A percentile compares a stretch with the other conserved stretches of the same genome.
phyloP scores from a whole-genome alignment of 2,329 filamentous ascomycete genomes.

The Podosphaera aphanis region DNA sequence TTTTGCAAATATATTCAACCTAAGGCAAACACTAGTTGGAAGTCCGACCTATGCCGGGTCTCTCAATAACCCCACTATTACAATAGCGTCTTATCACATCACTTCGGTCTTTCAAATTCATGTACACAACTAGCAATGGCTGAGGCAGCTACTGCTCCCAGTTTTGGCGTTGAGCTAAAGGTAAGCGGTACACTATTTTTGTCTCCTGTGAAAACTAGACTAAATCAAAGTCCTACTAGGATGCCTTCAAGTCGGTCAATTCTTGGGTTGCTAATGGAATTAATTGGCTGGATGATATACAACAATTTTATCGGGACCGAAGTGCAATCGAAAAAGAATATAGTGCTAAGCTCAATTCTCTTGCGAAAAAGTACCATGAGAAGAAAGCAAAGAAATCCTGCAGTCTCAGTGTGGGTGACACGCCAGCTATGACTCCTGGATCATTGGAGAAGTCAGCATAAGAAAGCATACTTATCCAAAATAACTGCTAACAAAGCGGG shows the following conservation, averaged over 20 bases:
- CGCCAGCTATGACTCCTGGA: slow-evolving; percentile 74
- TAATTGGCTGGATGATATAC: slow-evolving; percentile 85
- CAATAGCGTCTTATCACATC: not conserved
- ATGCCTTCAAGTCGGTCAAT: slow-evolving; percentile 90
- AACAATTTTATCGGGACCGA: slow-evolving; percentile 90
- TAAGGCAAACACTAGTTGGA: not conserved
- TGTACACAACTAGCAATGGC: slow-evolving; percentile 36
- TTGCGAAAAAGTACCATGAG: slow-evolving; percentile 93
- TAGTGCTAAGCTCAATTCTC: slow-evolving; percentile 57
- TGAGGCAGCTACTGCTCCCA: slow-evolving; percentile 59
- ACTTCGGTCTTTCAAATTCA: slow-evolving; percentile 16
- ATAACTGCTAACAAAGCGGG: slow-evolving; percentile 11
- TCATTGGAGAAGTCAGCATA: slow-evolving; percentile 57
- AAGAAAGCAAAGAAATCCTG: slow-evolving; percentile 84
- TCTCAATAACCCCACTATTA: not conserved
- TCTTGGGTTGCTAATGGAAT: slow-evolving; percentile 79
- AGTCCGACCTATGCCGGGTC: not conserved
- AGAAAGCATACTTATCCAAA: slow-evolving; percentile 1
- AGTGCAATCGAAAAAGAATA: slow-evolving; percentile 94
- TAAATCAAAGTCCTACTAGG: slow-evolving; percentile 26
- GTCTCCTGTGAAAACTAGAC: not conserved
- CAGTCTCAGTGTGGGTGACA: slow-evolving; percentile 77
- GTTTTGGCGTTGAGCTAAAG: slow-evolving; percentile 88
- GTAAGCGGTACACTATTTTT: slow-evolving; percentile 22
- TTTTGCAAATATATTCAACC: not conserved